Base-by-base conservation (phyloP, 2,329 filamentous ascomycete genomes). In the Monosporascus sp. region DNA sequence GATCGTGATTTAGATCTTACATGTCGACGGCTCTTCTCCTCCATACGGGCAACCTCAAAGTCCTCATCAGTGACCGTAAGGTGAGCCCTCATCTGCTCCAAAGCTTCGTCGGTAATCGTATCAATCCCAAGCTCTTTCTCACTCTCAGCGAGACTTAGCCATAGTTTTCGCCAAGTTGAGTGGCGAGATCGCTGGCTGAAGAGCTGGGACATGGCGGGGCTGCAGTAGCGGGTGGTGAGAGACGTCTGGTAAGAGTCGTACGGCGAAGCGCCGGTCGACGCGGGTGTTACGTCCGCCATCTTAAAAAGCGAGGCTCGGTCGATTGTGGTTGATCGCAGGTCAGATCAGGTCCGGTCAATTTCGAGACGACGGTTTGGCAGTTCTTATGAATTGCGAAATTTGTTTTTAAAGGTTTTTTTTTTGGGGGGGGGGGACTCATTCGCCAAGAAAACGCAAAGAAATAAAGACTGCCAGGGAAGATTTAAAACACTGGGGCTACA, bases 121-220 rank as follows among this genome's bases (percentile, higher is more conserved):
- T 81, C 75, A 47, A 96, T 81, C 3, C 90, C 90, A 2, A 96
- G 80, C 70, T 92, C 87, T 69, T 85, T 86, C 76, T 96, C 87
- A 9, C 81, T 78, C 76, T 96, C 87, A 24, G 91, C 91, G 11
- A 96, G 86, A 73, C 80, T 85, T 45, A 93, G 76, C 92, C 92
- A 97, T 18, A 96, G 82, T 68, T 89, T 80, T 59, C 91, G 84
- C 90, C 56, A 60, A 95, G 85, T 90, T 43, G 83, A 86, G 70
- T 86, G 84, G 31, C 90, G 81, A 51, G 83, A 86, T 44, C 90
- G 83, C 54, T 86, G 83, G 62, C 85, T 87, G 77, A 96, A 97
- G 57, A 96, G 82, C 59, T 81, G 79, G 63, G 86, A 81, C 88
- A 94, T 92, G 72, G 88, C 87, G 58, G 71, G 68, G 72, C 81